These are phyloP conservation scores for Xylaria sp. DNA, from an alignment of 2,329 filamentous ascomycete genomes.

Conservation along the genomic window DNA sequence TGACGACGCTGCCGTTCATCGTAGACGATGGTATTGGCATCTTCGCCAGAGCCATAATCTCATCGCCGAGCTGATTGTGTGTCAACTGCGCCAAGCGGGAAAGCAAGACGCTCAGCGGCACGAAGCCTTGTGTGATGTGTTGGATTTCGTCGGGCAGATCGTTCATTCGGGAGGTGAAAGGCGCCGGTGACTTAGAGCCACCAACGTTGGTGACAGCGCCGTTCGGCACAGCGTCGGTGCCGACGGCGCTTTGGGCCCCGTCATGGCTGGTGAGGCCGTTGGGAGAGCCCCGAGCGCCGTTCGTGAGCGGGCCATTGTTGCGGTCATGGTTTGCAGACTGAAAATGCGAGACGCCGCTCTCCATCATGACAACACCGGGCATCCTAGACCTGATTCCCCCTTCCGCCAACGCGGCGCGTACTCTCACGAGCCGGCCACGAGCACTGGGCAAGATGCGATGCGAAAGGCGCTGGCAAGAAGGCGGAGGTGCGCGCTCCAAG, in stretches of 20 bases:
- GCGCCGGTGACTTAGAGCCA: conserved; percentile 34
- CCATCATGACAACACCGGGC: conserved; percentile 67
- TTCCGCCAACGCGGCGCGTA: conserved; percentile 50
- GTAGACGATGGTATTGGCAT: conserved; percentile 68
- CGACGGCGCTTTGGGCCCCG: conserved; percentile 40
- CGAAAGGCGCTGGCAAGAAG: conserved; percentile 21
- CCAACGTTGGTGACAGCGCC: conserved; percentile 46
- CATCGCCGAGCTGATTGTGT: conserved; percentile 79
- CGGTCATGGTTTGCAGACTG: conserved; percentile 67
- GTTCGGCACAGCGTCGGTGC: conserved; percentile 48
- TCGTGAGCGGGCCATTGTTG: conserved; percentile 56
- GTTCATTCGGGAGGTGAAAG: conserved; percentile 59
- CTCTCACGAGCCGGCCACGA: conserved; percentile 30
- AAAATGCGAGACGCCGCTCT: conserved; percentile 64
- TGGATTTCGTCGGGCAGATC: conserved; percentile 70
- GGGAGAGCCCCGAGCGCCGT: conserved; percentile 44
- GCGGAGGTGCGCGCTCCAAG: conserved; percentile 34
- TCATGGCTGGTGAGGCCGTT: conserved; percentile 38
- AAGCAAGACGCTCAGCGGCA: conserved; percentile 79
- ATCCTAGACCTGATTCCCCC: conserved; percentile 54
- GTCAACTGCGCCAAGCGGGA: conserved; percentile 84
- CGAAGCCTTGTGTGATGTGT: conserved; percentile 81
- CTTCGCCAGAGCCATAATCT: conserved; percentile 76
- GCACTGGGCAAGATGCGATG: conserved; percentile 21
- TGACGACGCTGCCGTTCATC: conserved; percentile 63